Evolutionary conservation across 208 protist genomes (phyloP).

Genomic region (Leishmania guyanensis): DNA sequence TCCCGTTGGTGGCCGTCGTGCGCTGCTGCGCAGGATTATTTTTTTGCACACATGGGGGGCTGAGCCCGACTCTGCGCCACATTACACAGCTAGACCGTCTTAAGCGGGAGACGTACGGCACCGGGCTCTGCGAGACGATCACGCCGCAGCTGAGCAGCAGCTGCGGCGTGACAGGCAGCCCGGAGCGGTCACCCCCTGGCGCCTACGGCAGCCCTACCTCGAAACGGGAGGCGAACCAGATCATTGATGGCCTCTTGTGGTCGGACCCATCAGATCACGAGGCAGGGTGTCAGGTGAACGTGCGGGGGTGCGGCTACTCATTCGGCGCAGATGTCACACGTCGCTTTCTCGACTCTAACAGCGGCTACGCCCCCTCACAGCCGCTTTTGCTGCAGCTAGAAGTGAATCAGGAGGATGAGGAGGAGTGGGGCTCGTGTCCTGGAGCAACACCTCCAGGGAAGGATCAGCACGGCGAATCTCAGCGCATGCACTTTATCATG

Average conservation of each 20-base stretch:
- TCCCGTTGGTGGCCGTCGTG: conserved; percentile 84
- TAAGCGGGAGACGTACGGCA: conserved; percentile 68
- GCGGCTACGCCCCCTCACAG: conserved; percentile 39
- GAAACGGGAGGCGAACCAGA: conserved; percentile 46
- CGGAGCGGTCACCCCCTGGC: conserved; percentile 17
- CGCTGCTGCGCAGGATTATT: conserved; percentile 63
- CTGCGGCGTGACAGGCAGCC: conserved; percentile 28
- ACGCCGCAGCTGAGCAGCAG: conserved; percentile 12
- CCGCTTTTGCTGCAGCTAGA: conserved; percentile 21
- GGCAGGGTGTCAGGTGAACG: conserved; percentile 57
- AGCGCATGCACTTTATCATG: conserved; percentile 92
- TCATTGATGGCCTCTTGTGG: conserved; percentile 99
- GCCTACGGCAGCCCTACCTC: conserved; percentile 10
- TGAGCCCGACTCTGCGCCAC: conserved; percentile 61
- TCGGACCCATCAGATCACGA: conserved; percentile 96
- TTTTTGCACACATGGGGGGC: conserved; percentile 89
- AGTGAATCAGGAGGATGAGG: not conserved
- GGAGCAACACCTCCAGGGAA: not conserved
- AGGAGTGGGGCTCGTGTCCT: not conserved
- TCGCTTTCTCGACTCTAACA: conserved; percentile 71
- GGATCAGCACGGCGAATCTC: conserved; percentile 11
- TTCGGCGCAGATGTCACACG: conserved; percentile 79
- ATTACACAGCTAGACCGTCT: conserved; percentile 54
- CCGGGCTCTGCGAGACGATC: conserved; percentile 25
- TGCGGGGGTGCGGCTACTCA: conserved; percentile 69